Evolutionary conservation across 192 early-diverging fungal species (phyloP).

Genomic region (Coemansia sp.): DNA sequence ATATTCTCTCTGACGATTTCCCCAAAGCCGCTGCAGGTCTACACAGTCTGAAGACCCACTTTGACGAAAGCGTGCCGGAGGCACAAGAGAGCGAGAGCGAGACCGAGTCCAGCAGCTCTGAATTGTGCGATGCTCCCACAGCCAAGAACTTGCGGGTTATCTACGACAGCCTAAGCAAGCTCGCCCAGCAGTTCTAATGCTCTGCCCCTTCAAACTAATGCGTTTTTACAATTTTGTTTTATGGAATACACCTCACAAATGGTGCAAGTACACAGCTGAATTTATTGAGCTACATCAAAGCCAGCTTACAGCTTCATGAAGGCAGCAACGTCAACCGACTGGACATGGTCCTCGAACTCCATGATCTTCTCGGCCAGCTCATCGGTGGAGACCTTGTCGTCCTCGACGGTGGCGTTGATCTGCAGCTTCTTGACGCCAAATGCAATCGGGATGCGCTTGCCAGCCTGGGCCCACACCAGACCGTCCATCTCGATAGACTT

Average conservation of each 20-base stretch:
- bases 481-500: slow-evolving; percentile 80
- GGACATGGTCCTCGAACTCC: slow-evolving; percentile 81
- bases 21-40: slow-evolving; percentile 17
- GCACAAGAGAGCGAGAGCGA: not conserved
- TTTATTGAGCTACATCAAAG: slow-evolving; percentile 7
- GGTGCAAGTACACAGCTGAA: slow-evolving; percentile 9
- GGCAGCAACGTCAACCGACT: slow-evolving; percentile 85
- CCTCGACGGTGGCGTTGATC: slow-evolving; percentile 89
- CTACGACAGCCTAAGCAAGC: slow-evolving; percentile 27
- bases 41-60: slow-evolving; percentile 20
- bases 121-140: slow-evolving; percentile 34
- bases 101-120: not conserved
- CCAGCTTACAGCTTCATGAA: slow-evolving; percentile 83
- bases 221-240: too few relatives aligned
- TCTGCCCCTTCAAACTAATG: not conserved
- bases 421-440: slow-evolving; percentile 97
- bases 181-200: slow-evolving; percentile 26
- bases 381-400: slow-evolving; percentile 86
- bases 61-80: slow-evolving; percentile 18
- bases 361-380: slow-evolving; percentile 79
- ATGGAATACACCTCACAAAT: not conserved
- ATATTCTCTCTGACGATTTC: slow-evolving; percentile 30
- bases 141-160: slow-evolving; percentile 38
- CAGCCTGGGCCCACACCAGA: slow-evolving; percentile 80
- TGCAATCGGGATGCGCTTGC: slow-evolving; percentile 78